Base-by-base conservation (phyloP, 768 basidiomycete species). In the Tulasnella sp. region DNA sequence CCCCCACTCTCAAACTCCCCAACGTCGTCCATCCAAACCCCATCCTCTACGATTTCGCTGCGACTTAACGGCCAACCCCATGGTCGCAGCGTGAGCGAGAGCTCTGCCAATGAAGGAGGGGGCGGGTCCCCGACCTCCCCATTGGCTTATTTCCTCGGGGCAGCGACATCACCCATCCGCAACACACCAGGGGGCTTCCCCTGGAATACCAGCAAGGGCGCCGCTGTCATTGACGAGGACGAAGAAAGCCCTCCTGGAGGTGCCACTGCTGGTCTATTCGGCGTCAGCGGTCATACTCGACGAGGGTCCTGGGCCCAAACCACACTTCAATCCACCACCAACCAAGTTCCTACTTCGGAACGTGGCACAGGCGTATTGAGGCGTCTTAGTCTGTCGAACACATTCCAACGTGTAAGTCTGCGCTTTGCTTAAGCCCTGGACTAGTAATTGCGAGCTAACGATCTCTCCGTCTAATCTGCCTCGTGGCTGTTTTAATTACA, bases 361-460 rank as follows among this genome's bases (percentile, higher is more conserved):
- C 78, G 78, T 74, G 78, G 71, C 18, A 34, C 78, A 19, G 52
- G 78, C 56, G 78, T 79, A 19, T 44, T 79, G 68, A 79, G 78
- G 44, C 78, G 78, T 58, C 48, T 79, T 18, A 79, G 78, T 24
- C 42, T 79, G 18, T 79, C 78, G 4, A 44, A 71, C 44, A 38
- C 44, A 40, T 74, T 79, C 73, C 78, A 79, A 74, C 78, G 78
- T n/a, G 78, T 79, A 71, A 79, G 78, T 79, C 36, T 40, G 44
- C 44, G 46, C 27, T 21, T 48, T 21, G 36, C 52, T 42, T 21
- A 74, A 34, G 75, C 75, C 52, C 46, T 36, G 34, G 19, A 9
- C 46, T 75, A 44, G 24, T n/a, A 21, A 62, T 77, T 27, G 27
- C 76, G 75, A 62, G 39, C 52, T 76, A 48, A 76, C 44, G 44